phyloP scores from a whole-genome alignment of 306 rosid genomes.

The Cicer bijugum region DNA sequence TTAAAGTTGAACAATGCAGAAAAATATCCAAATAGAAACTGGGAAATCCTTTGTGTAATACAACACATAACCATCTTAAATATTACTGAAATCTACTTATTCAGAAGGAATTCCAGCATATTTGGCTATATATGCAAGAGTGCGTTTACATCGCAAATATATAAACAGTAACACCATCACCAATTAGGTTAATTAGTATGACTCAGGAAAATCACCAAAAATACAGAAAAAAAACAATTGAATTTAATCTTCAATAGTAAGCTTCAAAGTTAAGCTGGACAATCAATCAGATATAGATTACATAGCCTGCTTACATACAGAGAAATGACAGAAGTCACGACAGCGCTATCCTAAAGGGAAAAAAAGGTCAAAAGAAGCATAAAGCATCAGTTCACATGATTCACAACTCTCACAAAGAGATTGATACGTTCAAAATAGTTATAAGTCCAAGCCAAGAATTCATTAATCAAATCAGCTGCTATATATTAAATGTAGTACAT shows the following conservation, averaged over 20 bases:
- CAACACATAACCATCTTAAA: constrained; percentile 22
- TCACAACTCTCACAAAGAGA: constrained; percentile 23
- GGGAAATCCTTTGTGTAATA: constrained; percentile 24
- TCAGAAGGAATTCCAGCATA: constrained; percentile 20
- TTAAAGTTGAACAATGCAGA: constrained; percentile 33
- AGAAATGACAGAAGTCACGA: constrained; percentile 3
- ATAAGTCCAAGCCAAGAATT: neutral
- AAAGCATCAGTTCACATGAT: constrained; percentile 9
- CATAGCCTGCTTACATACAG: neutral
- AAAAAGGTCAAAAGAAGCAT: neutral
- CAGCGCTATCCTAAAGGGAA: neutral
- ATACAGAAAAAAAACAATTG: neutral
- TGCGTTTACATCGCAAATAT: constrained; percentile 13
- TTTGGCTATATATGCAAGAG: constrained; percentile 26
- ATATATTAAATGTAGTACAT: neutral
- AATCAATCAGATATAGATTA: constrained; percentile 12
- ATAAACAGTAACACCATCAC: neutral
- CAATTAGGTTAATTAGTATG: constrained; percentile 18
- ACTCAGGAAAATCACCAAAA: constrained; percentile 28
- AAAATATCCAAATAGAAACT: constrained; percentile 38
- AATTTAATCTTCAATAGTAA: constrained; percentile 27
- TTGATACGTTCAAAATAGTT: constrained; percentile 11
- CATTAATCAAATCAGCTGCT: constrained; percentile 11
- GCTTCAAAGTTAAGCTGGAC: constrained; percentile 27
- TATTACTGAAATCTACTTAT: constrained; percentile 10